A percentile compares a stretch with the other conserved stretches of the same genome.
phyloP scores from a whole-genome alignment of 1,284 basidiomycete species.

The Grifola frondosa region DNA sequence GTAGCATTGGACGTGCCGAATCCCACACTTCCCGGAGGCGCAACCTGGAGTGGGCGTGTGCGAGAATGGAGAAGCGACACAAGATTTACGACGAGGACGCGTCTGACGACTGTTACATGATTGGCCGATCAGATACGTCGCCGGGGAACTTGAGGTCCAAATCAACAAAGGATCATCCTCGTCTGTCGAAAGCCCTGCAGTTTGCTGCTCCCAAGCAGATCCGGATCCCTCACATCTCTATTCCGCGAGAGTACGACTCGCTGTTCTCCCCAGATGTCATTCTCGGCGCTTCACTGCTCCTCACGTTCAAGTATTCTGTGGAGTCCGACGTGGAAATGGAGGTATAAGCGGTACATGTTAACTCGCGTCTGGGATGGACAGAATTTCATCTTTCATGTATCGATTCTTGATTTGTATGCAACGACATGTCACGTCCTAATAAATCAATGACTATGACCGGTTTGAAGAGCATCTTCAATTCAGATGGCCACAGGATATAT shows the following conservation, averaged over 20 bases:
- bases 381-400: conserved; percentile 3
- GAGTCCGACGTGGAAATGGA: too few species aligned
- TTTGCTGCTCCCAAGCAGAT: neutral
- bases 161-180: neutral
- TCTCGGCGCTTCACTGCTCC: conserved; percentile 40
- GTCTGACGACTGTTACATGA: conserved; percentile 15
- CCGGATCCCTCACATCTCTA: conserved; percentile 13
- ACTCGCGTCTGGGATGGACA: too few species aligned
- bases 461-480: too few species aligned
- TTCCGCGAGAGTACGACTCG: conserved; percentile 25
- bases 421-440: conserved; percentile 16
- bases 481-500: neutral
- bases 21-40: too few species aligned
- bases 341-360: too few species aligned
- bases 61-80: conserved; percentile 38
- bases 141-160: conserved; percentile 13
- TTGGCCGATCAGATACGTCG: too few species aligned
- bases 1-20: too few species aligned
- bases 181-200: neutral
- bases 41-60: conserved; percentile 50
- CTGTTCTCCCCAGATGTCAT: conserved; percentile 36
- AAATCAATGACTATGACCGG: too few species aligned
- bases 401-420: conserved; percentile 12
- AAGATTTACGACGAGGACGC: conserved; percentile 25
- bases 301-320: conserved; percentile 39